Base-by-base conservation (phyloP, 768 basidiomycete species). In the Gymnopilus dilepis region DNA sequence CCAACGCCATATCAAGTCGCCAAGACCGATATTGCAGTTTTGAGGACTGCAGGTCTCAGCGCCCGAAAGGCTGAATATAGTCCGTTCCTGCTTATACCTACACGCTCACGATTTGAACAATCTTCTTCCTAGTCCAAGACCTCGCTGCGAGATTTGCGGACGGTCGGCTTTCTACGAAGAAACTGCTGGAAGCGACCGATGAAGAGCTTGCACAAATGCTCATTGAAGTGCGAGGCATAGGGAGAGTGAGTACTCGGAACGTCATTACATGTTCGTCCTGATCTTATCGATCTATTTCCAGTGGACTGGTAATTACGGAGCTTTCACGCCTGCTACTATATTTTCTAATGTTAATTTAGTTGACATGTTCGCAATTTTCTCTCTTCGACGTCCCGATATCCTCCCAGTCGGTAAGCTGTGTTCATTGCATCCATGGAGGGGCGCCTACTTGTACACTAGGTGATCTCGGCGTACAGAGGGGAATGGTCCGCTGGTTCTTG, bases 361-460 rank as follows among this genome's bases (percentile, higher is more conserved):
- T n/a, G 89, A 95, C 68, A 96, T 96, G 95, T 96, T 96, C 69
- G 84, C 91, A 13, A 92, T 97, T 43, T 97, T 96, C 74, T 90
- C 92, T 2, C 78, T 95, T 31, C 82, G 93, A 0, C 86, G 94
- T 19, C 91, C 91, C 1, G 86, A 96, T 71, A 90, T 97, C 56
- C 80, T 96, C 24, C 75, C 78, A 50, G 74, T 80, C 63, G 74
- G 77, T 76, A 61, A 37, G 73, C 56, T 37, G n/a, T 37, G 31
- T 51, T 17, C 21, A 31, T 40, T 7, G 56, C 37, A 50, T 50
- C 8, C 47, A 42, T 31, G 19, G 11, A 37, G 40, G 45, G 41
- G 43, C 22, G 15, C 9, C 26, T 51, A 42, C 55, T 26, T 31
- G 52, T 5, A 33, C 61, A 33, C 31, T 55, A 89, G 89, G 93